Evolutionary conservation across 306 rosid species (phyloP), one percentile per base, ranked within the genome.

Genomic region (Trifolium pratense): DNA sequence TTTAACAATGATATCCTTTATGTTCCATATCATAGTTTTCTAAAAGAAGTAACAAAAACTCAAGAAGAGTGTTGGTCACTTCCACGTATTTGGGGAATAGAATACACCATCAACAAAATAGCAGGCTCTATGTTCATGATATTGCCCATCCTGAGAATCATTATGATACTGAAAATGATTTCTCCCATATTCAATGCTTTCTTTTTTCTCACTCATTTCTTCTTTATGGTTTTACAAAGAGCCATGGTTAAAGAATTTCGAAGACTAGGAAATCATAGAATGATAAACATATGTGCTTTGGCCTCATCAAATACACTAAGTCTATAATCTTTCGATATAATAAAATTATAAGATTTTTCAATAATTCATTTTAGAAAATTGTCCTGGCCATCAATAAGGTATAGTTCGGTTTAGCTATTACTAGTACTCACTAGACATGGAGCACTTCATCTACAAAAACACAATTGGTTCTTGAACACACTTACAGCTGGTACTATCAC

Each of bases 41-140:
- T 80, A 93, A 69, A 61, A 90, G 90, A 82, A 80, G 86, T 70
- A 87, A 74, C 79, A 93, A 71, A 74, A 89, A 90, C 21, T 87
- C 98, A 17, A 93, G 83, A 63, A 89, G 93, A 60, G 79, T 55
- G 53, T 79, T 85, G 42, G 92, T 89, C 56, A 89, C 70, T 40
- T 89, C 87, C 12, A 84, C 68, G 57, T 86, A 93, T 46, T 73
- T 21, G 26, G 36, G 93, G 90, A 61, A 93, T 72, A 51, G 92
- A 93, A 73, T 79, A 74, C 31, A 89, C 89, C 88, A 93, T 89
- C 70, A 93, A 82, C 34, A 93, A 73, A 75, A 91, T 56, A 20
- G 96, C 93, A 61, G 96, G 98, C 79, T 93, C 97, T 65, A 93
- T 87, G 77, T 89, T 86, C 98, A 93, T 91, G 40, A 93, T 73